Conservation (phyloP, 305 asterid genomes). For the Ajuga reptans region DNA sequence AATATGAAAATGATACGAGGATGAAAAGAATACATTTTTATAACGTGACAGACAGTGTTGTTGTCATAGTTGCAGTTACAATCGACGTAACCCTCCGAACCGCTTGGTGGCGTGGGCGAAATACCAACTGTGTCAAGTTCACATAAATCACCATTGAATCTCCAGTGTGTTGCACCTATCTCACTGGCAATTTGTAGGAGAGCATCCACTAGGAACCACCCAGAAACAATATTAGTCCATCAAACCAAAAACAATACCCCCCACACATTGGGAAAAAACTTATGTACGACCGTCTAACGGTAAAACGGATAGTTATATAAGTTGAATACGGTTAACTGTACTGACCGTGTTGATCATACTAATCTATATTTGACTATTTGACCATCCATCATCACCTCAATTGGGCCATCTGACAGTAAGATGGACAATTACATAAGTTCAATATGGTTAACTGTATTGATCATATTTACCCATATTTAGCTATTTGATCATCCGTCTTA, state of each 20-base stretch:
- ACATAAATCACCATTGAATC: conserved; percentile 53
- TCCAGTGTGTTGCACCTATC: conserved; percentile 68
- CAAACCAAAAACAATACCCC: neutral
- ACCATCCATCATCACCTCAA: no score
- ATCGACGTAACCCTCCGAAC: conserved; percentile 37
- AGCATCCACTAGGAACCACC: conserved; percentile 43
- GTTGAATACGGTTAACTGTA: no score
- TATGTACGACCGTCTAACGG: no score
- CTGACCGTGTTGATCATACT: no score
- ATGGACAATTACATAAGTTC: no score
- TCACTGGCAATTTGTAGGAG: conserved; percentile 50
- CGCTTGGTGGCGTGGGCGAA: conserved; percentile 29
- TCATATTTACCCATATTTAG: no score
- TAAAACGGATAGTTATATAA: no score
- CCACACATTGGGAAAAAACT: no score
- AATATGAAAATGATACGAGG: neutral
- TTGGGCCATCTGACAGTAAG: no score
- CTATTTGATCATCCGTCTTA: no score
- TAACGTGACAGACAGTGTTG: conserved; percentile 46
- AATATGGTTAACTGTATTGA: no score
- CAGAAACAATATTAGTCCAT: neutral
- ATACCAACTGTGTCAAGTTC: conserved; percentile 42
- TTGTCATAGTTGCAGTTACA: conserved; percentile 45
- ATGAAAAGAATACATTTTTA: conserved; percentile 36
- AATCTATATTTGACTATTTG: no score